Percentiles rank a stretch among this genome's conserved stretches.
These are phyloP conservation scores for Theileria parva DNA, from an alignment of 169 alveolate species.

Conservation along the genomic window DNA sequence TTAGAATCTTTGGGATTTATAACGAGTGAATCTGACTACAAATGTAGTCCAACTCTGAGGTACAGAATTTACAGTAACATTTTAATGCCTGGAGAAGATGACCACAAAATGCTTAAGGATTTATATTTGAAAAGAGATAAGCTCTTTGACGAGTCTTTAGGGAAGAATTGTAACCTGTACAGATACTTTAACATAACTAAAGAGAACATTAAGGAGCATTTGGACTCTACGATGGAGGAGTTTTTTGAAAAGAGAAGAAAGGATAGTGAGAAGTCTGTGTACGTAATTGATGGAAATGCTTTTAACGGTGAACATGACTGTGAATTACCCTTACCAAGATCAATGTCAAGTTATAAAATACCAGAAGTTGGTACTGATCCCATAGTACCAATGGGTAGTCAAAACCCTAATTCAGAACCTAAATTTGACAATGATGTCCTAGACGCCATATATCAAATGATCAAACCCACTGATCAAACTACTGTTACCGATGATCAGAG, in stretches of 20 bases:
- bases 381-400: constrained; percentile 19
- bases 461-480: constrained; percentile 1
- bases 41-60: too few relatives aligned
- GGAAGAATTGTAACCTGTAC: constrained; percentile 33
- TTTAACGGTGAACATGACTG: constrained; percentile 58
- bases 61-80: neutral
- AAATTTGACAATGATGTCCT: constrained; percentile 37
- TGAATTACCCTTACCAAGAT: constrained; percentile 49
- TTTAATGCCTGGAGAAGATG: constrained; percentile 18
- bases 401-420: constrained; percentile 18
- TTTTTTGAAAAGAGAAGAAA: constrained; percentile 18
- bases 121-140: constrained; percentile 34
- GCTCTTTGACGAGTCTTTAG: constrained; percentile 25
- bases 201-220: constrained; percentile 43
- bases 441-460: constrained; percentile 36
- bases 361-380: constrained; percentile 46
- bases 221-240: constrained; percentile 57
- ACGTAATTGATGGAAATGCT: constrained; percentile 54
- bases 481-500: neutral
- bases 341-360: constrained; percentile 34
- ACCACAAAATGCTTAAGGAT: constrained; percentile 42
- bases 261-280: constrained; percentile 21
- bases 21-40: too few relatives aligned
- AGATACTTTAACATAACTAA: constrained; percentile 60
- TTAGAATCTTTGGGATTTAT: too few relatives aligned